phyloP scores from a whole-genome alignment of 1,284 basidiomycete species.

The Agaricales sp. region DNA sequence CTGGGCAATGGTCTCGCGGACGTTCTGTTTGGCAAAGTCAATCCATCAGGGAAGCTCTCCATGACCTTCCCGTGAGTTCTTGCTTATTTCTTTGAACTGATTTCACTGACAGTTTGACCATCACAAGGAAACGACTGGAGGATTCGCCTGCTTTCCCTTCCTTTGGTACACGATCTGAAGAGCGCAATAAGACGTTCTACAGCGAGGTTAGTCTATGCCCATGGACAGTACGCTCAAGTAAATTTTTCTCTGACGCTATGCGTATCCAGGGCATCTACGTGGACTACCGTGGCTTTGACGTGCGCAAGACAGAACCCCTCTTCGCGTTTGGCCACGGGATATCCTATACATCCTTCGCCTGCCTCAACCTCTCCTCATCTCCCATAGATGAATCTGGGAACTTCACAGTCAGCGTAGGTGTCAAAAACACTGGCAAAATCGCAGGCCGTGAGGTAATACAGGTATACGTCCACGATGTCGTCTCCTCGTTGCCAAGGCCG shows the following conservation, averaged over 20 bases:
- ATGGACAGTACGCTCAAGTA: neutral
- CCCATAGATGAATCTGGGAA: slow-evolving; percentile 20
- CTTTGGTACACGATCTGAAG: slow-evolving; percentile 29
- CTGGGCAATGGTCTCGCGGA: slow-evolving; percentile 41
- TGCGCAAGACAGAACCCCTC: slow-evolving; percentile 25
- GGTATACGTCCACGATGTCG: slow-evolving; percentile 30
- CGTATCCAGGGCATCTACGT: slow-evolving; percentile 28
- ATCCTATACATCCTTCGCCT: slow-evolving; percentile 41
- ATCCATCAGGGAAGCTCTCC: slow-evolving; percentile 39
- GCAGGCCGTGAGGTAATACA: slow-evolving; percentile 32
- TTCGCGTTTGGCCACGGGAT: slow-evolving; percentile 43
- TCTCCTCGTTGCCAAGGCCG: slow-evolving; percentile 24
- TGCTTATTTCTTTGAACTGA: neutral
- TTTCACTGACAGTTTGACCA: neutral
- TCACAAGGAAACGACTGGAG: slow-evolving; percentile 27
- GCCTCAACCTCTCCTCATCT: slow-evolving; percentile 22
- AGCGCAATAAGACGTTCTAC: slow-evolving; percentile 28
- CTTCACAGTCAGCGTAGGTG: slow-evolving; percentile 26
- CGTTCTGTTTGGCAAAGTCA: slow-evolving; percentile 42
- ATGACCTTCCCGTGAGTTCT: slow-evolving; percentile 33
- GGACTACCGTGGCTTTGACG: slow-evolving; percentile 30
- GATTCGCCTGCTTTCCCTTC: slow-evolving; percentile 31
- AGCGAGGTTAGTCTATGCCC: slow-evolving; percentile 23
- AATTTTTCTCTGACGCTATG: neutral
- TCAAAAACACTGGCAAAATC: slow-evolving; percentile 30